Evolutionary conservation across 2,329 filamentous ascomycete genomes (phyloP), one percentile per base, ranked within the genome.

Genomic region (Xylaria hypoxylon): DNA sequence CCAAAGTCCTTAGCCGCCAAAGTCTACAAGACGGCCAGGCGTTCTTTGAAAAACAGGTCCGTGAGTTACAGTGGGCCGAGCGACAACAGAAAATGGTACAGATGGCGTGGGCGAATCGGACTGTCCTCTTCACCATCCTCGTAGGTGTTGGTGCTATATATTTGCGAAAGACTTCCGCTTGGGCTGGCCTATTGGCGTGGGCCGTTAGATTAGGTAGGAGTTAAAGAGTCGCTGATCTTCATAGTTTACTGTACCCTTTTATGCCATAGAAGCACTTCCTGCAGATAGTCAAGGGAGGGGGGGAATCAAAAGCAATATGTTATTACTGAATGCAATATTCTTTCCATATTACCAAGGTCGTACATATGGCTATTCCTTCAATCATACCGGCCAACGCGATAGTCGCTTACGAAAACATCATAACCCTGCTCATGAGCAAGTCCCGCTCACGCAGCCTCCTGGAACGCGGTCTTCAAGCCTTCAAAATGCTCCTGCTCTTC

Each of bases 401-500:
- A 40, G 24, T 68, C 48, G 53, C 42, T 55, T 19, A 33, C 52
- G 17, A 52, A 55, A 58, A 45, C 15, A 26, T 11, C 3, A 38
- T 11, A 31, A 40, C 24, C 13, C 6, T 19, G 24, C 24, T 50
- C 17, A 38, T 22, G 13, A 50, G n/a, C 13, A 38, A 33, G n/a
- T 6, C 38, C 17, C 24, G 17, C 62, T 70, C 52, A 78, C 6
- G 76, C 78, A 62, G 74, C 80, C 69, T 88, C 86, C 70, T 87
- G 85, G 72, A 88, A 87, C 28, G 83, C 83, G 60, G 78, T 79
- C 78, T 90, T 91, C 71, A 93, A 77, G 61, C 83, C 83, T 76
- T 92, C 90, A 77, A 96, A 94, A 79, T 94, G 87, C 71, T 84
- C 84, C 79, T 90, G 90, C 78, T 95, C 89, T 75, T 97, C 94